These are phyloP conservation scores for Trichosporon inkin DNA, from an alignment of 1,284 basidiomycete species.

Conservation along the genomic window DNA sequence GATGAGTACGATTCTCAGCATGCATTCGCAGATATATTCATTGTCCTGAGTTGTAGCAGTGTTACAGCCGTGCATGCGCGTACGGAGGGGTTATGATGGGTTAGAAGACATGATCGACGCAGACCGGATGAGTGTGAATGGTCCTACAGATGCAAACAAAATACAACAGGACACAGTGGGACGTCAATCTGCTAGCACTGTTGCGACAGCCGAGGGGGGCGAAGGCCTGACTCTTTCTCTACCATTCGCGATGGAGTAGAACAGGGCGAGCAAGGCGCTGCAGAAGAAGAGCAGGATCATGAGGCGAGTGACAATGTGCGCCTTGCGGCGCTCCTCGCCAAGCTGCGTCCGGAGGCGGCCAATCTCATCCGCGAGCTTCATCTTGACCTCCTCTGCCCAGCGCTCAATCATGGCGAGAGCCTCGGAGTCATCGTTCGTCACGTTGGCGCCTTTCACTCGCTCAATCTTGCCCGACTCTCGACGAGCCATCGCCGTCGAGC, in stretches of 20 bases:
- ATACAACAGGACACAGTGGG: background rate
- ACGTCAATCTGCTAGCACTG: background rate
- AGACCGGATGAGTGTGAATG: background rate
- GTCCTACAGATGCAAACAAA: background rate
- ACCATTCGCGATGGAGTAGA: background rate
- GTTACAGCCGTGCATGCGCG: too few species aligned
- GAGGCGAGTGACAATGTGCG: constrained; percentile 10
- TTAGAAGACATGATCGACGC: too few species aligned
- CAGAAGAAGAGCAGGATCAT: background rate
- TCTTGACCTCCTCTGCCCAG: constrained; percentile 39
- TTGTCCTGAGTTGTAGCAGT: background rate
- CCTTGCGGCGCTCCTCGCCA: constrained; percentile 13
- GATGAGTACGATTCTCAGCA: constrained; percentile 2
- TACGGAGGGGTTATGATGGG: too few species aligned
- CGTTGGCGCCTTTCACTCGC: constrained; percentile 13
- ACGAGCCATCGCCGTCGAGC: background rate
- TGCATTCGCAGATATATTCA: constrained; percentile 8
- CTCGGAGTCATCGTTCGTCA: constrained; percentile 16
- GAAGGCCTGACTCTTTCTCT: background rate
- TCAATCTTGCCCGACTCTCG: constrained; percentile 14
- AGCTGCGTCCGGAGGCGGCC: constrained; percentile 22
- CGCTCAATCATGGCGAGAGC: constrained; percentile 34
- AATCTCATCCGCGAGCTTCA: constrained; percentile 30
- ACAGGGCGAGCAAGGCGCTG: background rate
- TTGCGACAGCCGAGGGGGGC: background rate